phyloP scores from a whole-genome alignment of 2,329 filamentous ascomycete genomes.

The Venturia nashicola region DNA sequence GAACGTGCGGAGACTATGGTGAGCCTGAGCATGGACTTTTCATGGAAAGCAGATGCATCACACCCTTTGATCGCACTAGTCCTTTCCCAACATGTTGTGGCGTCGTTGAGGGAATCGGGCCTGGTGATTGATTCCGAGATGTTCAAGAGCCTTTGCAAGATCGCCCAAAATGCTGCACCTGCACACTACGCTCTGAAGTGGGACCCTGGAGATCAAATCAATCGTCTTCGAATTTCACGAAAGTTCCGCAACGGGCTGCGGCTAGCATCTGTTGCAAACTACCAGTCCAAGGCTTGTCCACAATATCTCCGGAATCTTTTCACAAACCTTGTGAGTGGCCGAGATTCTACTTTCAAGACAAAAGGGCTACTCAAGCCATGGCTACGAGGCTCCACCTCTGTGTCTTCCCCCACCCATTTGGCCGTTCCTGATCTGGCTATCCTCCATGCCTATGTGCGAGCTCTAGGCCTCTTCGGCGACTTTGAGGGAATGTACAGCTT shows the following conservation, averaged over 20 bases:
- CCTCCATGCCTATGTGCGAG: conserved; percentile 49
- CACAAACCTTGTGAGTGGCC: background rate
- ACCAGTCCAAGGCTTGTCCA: background rate
- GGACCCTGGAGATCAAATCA: background rate
- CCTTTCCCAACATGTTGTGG: background rate
- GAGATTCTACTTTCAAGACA: background rate
- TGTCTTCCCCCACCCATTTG: conserved; percentile 17
- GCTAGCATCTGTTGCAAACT: background rate
- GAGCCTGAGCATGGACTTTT: background rate
- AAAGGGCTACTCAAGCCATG: background rate
- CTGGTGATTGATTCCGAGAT: background rate
- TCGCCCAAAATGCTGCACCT: background rate
- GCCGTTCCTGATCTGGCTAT: conserved; percentile 34
- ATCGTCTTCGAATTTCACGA: background rate
- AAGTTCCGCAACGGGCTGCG: background rate
- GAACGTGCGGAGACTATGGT: background rate
- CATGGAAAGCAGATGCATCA: background rate
- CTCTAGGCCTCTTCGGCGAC: conserved; percentile 50
- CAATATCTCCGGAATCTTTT: background rate
- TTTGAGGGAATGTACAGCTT: conserved; percentile 44
- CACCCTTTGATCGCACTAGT: background rate
- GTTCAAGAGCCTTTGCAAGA: background rate
- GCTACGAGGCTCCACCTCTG: background rate
- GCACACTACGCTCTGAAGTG: background rate
- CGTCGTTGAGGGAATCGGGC: background rate